These are phyloP conservation scores for Mycena filopes DNA, from an alignment of 768 basidiomycete species.

Conservation along the genomic window DNA sequence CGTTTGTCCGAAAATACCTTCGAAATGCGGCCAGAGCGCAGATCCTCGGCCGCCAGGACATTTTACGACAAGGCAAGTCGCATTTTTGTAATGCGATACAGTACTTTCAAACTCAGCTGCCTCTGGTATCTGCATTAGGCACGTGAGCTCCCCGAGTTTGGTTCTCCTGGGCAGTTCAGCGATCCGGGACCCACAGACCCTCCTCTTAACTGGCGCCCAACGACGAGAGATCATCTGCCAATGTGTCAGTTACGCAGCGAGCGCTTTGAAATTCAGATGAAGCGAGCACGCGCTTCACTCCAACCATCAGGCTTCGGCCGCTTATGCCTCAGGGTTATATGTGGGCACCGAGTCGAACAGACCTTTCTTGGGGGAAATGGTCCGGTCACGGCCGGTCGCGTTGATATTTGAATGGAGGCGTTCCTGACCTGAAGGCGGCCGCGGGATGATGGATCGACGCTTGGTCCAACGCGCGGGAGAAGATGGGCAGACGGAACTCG, in stretches of 20 bases:
- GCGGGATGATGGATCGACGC: too few species aligned
- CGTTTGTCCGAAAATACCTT: not conserved
- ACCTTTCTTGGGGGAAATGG: too few species aligned
- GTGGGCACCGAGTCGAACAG: not conserved
- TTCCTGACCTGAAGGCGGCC: too few species aligned
- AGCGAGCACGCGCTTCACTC: not conserved
- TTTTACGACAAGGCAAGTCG: not conserved
- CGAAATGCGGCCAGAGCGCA: conserved; percentile 5
- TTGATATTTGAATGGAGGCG: too few species aligned
- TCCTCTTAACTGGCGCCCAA: not conserved
- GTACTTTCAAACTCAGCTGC: conserved; percentile 5
- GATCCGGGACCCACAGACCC: conserved; percentile 16
- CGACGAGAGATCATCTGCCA: not conserved
- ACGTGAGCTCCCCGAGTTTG: not conserved
- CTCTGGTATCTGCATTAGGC: not conserved
- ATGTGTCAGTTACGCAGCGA: too few species aligned
- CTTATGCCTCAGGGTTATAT: not conserved
- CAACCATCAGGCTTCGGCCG: not conserved
- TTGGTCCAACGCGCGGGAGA: too few species aligned
- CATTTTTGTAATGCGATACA: not conserved
- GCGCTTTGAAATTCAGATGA: too few species aligned
- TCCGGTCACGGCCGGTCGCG: too few species aligned
- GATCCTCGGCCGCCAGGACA: conserved; percentile 11
- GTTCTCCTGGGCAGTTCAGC: not conserved
- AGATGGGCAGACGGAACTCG: too few species aligned